Percentiles rank a stretch among this genome's conserved stretches.
These are phyloP conservation scores for Moesziomyces aphidis DNA, from an alignment of 1,284 basidiomycete species.

Conservation along the genomic window DNA sequence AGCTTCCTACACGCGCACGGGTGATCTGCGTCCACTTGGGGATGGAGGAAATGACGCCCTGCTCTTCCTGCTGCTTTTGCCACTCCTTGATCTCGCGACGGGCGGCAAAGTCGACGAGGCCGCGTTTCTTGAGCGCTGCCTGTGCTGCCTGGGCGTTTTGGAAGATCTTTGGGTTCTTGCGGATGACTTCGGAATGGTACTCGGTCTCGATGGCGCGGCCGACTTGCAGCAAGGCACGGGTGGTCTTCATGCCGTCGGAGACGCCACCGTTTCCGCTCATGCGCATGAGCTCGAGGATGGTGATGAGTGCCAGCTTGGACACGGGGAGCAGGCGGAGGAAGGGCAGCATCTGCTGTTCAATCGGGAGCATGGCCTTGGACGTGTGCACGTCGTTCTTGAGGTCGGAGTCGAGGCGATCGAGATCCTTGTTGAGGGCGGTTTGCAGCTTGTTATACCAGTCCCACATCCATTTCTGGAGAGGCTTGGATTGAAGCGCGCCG, in stretches of 20 bases:
- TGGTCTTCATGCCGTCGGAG: conserved; percentile 87
- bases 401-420: conserved; percentile 36
- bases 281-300: conserved; percentile 90
- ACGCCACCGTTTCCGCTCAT: conserved; percentile 82
- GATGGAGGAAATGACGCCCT: conserved; percentile 72
- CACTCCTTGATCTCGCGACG: conserved; percentile 55
- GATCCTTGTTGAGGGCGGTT: conserved; percentile 41
- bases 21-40: conserved; percentile 79
- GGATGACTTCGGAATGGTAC: conserved; percentile 53
- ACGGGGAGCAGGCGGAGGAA: conserved; percentile 82
- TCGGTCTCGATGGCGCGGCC: conserved; percentile 88
- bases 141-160: conserved; percentile 54
- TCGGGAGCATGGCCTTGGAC: conserved; percentile 12
- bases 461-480: conserved; percentile 67
- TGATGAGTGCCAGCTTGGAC: conserved; percentile 86
- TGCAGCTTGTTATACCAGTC: conserved; percentile 63
- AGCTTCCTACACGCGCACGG: conserved; percentile 83
- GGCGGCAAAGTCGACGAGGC: conserved; percentile 53
- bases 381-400: conserved; percentile 5
- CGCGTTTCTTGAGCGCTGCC: conserved; percentile 41
- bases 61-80: conserved; percentile 74
- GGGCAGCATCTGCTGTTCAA: conserved; percentile 68
- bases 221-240: conserved; percentile 82
- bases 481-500: conserved; percentile 50
- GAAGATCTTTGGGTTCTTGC: conserved; percentile 56